phyloP scores from a whole-genome alignment of 2,329 filamentous ascomycete genomes.

The Epichloe hybrida region DNA sequence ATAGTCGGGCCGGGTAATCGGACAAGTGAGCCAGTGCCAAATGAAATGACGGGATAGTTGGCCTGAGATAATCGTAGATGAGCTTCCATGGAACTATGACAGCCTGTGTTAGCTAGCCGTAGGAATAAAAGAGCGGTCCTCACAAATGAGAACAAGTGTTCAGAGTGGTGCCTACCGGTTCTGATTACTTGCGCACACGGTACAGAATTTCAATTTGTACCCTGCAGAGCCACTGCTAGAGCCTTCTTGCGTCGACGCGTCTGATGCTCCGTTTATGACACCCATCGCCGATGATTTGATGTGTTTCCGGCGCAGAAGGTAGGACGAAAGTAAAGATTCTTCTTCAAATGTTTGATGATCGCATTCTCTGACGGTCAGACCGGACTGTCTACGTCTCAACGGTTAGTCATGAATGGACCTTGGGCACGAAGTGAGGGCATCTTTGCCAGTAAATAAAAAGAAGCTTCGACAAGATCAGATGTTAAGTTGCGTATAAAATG shows the following conservation, averaged over 20 bases:
- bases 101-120: background rate
- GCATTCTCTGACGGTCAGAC: background rate
- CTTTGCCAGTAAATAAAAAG: background rate
- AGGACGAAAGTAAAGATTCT: background rate
- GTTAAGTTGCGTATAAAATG: constrained; percentile 41
- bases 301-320: background rate
- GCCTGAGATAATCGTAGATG: constrained; percentile 81
- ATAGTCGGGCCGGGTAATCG: constrained; percentile 85
- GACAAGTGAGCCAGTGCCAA: constrained; percentile 89
- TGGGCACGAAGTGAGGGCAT: background rate
- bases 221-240: constrained; percentile 38
- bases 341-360: background rate
- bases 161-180: constrained; percentile 52
- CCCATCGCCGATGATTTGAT: constrained; percentile 22
- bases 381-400: background rate
- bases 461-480: constrained; percentile 1
- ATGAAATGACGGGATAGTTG: constrained; percentile 90
- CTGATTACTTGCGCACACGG: constrained; percentile 97
- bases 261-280: constrained; percentile 24
- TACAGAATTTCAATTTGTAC: constrained; percentile 92
- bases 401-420: background rate
- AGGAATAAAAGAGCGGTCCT: no score
- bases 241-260: constrained; percentile 25
- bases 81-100: constrained; percentile 64
- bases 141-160: background rate